Base-by-base conservation (phyloP, 225 moss, liverwort and hornwort genomes). In the Ulota crispa region DNA sequence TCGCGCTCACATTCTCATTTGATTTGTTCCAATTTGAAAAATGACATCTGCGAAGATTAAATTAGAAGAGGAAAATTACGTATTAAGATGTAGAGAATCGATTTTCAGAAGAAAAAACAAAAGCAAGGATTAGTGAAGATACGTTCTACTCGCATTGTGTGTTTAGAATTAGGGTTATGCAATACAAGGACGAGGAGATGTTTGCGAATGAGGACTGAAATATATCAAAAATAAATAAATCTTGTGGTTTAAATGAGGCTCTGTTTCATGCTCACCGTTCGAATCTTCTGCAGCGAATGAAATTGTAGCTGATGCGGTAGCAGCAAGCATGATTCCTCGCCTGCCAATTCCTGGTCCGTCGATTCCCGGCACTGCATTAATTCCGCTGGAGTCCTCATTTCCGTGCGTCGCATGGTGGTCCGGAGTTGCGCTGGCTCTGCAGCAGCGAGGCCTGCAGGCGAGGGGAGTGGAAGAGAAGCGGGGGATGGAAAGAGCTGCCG, bases 261-360 rank as follows among this genome's bases (percentile, higher is more conserved):
- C 83, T 20, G 2, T 9, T 68, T 24, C 9, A 3, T 8, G 28
- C 79, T 84, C 75, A 89, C 90, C 90, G 73, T 81, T 41, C 20
- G 87, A 85, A 76, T 83, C 81, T 76, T 87, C 83, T 57, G 45
- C 83, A n/a, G 78, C 65, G 70, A 73, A 61, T 1, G 31, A 56
- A 43, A 86, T 53, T 66, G 68, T 2, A 14, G 55, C n/a, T 42
- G 61, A 75, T 2, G 76, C 77, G 23, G 70, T 47, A 59, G 70
- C 32, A 2, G 66, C 59, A 36, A 82, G 50, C 60, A 88, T 24
- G 24, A 77, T 70, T 20, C 77, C 82, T 53, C 90, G 88, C 78
- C 90, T 81, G 8, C 86, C 70, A 30, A 80, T 36, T 26, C 70
- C 73, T 39, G 45, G 45, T 72, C n/a, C 73, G 32, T 52, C 73